Conservation (phyloP, 495 filamentous ascomycete species). For the Penicillium manginii region DNA sequence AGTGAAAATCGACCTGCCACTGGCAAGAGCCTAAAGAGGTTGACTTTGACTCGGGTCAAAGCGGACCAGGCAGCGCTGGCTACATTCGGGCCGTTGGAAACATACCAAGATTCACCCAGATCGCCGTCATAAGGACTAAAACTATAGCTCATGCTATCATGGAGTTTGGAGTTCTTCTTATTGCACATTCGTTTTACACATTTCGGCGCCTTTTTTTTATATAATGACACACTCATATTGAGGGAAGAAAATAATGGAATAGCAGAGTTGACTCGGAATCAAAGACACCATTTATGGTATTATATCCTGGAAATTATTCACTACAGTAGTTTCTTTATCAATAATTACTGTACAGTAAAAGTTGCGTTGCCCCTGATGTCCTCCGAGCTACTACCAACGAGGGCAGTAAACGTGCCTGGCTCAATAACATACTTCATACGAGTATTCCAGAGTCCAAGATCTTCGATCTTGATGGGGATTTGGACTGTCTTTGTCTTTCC, state of each 20-base stretch:
- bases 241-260: background rate
- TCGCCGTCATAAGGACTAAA: background rate
- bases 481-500: slow-evolving; percentile 60
- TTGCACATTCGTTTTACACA: background rate
- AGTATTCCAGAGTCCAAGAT: slow-evolving; percentile 64
- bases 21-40: slow-evolving; percentile 4
- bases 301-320: no score
- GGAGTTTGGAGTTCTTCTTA: background rate
- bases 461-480: slow-evolving; percentile 53
- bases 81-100: background rate
- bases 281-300: no score
- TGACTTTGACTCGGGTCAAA: slow-evolving; percentile 17
- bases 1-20: background rate
- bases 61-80: background rate
- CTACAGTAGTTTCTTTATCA: no score
- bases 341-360: slow-evolving; percentile 47
- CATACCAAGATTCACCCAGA: background rate
- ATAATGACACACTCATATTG: background rate
- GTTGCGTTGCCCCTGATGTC: slow-evolving; percentile 60
- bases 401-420: slow-evolving; percentile 63
- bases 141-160: background rate
- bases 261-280: no score
- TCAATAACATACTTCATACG: slow-evolving; percentile 71
- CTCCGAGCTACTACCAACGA: slow-evolving; percentile 58
- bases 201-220: background rate